Conservation (phyloP, 176 grass and related monocot genomes). For the Avena sativa region DNA sequence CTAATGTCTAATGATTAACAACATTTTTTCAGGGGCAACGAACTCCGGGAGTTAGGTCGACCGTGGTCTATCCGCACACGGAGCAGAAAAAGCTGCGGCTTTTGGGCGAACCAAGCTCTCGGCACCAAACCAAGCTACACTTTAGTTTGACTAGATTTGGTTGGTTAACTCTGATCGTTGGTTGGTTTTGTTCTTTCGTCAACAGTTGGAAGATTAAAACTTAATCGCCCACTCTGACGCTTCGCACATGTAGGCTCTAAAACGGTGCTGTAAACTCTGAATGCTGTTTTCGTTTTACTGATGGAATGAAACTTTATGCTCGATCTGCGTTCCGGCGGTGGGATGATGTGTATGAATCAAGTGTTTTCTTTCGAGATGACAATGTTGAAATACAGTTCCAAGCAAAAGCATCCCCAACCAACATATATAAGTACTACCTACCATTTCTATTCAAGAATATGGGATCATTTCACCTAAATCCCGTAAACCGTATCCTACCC, state of each 20-base stretch:
- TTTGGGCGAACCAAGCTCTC: neutral
- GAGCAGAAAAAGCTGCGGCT: neutral
- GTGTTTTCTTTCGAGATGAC: neutral
- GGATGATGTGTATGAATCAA: neutral
- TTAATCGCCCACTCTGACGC: neutral
- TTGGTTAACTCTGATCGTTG: conserved; percentile 32
- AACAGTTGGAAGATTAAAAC: neutral
- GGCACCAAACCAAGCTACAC: conserved; percentile 6
- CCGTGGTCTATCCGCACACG: neutral
- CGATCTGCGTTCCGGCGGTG: neutral
- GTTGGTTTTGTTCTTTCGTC: neutral
- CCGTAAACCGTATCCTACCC: neutral
- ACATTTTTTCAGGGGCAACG: neutral
- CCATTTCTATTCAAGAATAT: neutral
- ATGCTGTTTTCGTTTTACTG: neutral
- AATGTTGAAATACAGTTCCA: neutral
- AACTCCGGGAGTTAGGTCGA: neutral
- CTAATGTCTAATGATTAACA: neutral
- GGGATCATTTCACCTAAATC: neutral
- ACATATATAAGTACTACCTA: neutral
- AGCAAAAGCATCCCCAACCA: too few species aligned
- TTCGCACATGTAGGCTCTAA: neutral
- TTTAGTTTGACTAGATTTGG: conserved; percentile 38
- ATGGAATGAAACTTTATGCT: too few species aligned
- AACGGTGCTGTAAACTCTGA: neutral